These are phyloP conservation scores for Nigrospora oryzae DNA, from an alignment of 2,329 filamentous ascomycete genomes.

Conservation along the genomic window DNA sequence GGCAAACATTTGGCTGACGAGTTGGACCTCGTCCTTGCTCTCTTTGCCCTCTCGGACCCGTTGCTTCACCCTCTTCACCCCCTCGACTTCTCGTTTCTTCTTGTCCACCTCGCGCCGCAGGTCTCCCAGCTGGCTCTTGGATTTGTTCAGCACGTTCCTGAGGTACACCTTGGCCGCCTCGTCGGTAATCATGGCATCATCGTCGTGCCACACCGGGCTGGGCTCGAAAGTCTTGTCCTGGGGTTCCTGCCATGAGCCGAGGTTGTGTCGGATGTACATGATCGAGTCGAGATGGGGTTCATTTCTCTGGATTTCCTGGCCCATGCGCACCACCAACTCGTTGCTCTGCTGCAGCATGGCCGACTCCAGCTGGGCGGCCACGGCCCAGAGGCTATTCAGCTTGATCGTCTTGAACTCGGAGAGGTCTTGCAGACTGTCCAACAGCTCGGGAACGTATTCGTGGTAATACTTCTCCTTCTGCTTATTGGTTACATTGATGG, in stretches of 20 bases:
- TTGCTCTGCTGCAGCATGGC: constrained; percentile 67
- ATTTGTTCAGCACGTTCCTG: constrained; percentile 85
- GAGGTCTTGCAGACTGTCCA: constrained; percentile 90
- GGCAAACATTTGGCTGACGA: constrained; percentile 74
- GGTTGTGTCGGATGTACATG: constrained; percentile 96
- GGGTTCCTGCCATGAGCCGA: constrained; percentile 74
- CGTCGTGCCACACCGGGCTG: constrained; percentile 95
- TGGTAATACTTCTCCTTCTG: constrained; percentile 97
- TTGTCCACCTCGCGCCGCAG: constrained; percentile 76
- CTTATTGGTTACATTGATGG: constrained; percentile 94
- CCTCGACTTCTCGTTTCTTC: constrained; percentile 79
- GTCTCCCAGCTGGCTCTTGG: constrained; percentile 74
- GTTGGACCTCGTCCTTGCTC: constrained; percentile 78
- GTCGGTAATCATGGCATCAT: constrained; percentile 77
- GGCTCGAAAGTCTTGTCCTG: constrained; percentile 81
- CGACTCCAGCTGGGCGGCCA: constrained; percentile 73
- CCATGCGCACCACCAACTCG: constrained; percentile 62
- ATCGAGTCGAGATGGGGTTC: constrained; percentile 84
- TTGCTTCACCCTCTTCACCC: constrained; percentile 63
- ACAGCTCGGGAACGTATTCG: constrained; percentile 87
- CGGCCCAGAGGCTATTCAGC: constrained; percentile 77
- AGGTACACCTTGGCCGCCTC: constrained; percentile 83
- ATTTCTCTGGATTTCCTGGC: constrained; percentile 79
- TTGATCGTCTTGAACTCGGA: constrained; percentile 81
- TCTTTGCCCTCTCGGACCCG: constrained; percentile 75